Base-by-base conservation (phyloP, 441 rosid species). In the Iberis amara region DNA sequence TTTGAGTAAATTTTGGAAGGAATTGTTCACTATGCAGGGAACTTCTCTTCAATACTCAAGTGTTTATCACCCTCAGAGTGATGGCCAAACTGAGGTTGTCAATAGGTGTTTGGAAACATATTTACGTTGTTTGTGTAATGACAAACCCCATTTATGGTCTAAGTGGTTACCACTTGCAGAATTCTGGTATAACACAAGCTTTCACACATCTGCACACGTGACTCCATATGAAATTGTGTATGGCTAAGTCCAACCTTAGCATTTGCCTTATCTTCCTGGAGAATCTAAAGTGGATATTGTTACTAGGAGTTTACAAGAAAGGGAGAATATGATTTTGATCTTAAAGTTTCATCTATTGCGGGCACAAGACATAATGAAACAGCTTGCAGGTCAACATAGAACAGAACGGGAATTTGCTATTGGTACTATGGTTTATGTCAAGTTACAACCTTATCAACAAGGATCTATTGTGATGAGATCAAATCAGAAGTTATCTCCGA, bases 271-370 rank as follows among this genome's bases (percentile, higher is more conserved):
- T 1, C 6, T n/a, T 3, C 38, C 21, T 0, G 31, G 48, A 1
- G 39, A 31, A 0, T 8, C 41, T 0, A 10, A 41, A 1, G n/a
- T 56, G 0, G 61, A 2, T 0, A n/a, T 4, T 0, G 21, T 56
- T 0, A 21, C 36, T 0, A 3, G 0, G 0, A 1, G 5, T 0
- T 4, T 41, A 0, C 7, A 42, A 1, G 21, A 30, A 0, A 0
- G 18, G 0, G 61, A 56, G 6, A 26, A 5, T 1, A 12, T 30
- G 24, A 3, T 15, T 0, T 0, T 6, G 0, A 0, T 15, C 0
- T 0, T 43, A 1, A 26, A 32, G 1, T 30, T 26, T 0, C 13
- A 56, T 2, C 3, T 56, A 0, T 0, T 13, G 0, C 0, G 15
- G 0, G 61, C 42, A 6, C 61, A 56, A 0, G 6, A 14, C 0